phyloP scores from a whole-genome alignment of 139 green algal species.

The Axilococcus clingmanii region DNA sequence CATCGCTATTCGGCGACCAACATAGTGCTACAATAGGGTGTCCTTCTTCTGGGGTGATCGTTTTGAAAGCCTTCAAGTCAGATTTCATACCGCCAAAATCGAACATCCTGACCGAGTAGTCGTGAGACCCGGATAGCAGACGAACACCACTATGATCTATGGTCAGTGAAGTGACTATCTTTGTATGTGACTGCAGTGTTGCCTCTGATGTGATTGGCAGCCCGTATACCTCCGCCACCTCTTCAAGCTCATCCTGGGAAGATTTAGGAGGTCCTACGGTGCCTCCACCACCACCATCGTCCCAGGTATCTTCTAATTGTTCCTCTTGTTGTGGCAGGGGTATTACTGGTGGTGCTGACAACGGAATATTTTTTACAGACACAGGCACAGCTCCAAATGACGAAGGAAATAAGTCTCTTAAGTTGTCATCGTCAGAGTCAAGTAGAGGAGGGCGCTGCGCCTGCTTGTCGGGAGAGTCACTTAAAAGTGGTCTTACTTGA shows the following conservation, averaged over 20 bases:
- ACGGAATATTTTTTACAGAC: too few species aligned
- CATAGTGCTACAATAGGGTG: constrained; percentile 56
- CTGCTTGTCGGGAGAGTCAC: too few species aligned
- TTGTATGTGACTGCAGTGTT: constrained; percentile 27
- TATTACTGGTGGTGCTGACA: too few species aligned
- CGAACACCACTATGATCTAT: constrained; percentile 66
- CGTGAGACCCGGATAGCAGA: constrained; percentile 61
- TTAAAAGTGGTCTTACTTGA: too few species aligned
- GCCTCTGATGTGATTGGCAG: constrained; percentile 7
- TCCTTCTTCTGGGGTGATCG: constrained; percentile 62
- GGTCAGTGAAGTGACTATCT: constrained; percentile 61
- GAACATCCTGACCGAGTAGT: constrained; percentile 75
- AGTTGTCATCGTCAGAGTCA: too few species aligned
- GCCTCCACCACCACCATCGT: constrained; percentile 20
- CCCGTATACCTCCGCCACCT: neutral
- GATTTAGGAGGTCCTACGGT: constrained; percentile 27
- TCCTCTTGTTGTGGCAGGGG: constrained; percentile 2
- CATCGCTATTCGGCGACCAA: constrained; percentile 68
- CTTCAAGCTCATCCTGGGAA: neutral
- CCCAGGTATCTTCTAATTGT: constrained; percentile 9
- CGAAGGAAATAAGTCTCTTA: neutral
- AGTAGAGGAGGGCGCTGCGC: too few species aligned
- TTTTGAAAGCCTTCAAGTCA: constrained; percentile 66
- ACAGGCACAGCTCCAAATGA: too few species aligned
- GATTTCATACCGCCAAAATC: constrained; percentile 91